Evolutionary conservation across 2,329 filamentous ascomycete species (phyloP).

Genomic region (Rhexocercosporidium sp.): DNA sequence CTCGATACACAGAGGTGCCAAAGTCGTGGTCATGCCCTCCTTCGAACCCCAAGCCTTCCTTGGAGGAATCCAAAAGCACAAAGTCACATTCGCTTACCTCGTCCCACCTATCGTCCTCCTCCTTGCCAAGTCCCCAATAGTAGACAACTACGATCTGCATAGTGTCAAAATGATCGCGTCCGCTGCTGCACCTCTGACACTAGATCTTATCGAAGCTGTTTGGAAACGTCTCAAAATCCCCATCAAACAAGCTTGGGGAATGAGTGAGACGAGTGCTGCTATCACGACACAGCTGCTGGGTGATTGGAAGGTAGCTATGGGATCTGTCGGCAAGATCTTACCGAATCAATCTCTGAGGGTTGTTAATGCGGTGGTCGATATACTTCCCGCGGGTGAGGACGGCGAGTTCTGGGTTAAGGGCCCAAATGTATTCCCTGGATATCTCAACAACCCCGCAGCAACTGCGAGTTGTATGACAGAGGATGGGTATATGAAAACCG

Average conservation of each 20-base stretch:
- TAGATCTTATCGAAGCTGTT: conserved; percentile 76
- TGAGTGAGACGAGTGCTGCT: conserved; percentile 84
- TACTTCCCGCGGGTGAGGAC: conserved; percentile 54
- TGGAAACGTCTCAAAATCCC: conserved; percentile 74
- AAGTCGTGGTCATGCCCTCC: conserved; percentile 71
- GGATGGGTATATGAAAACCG: conserved; percentile 81
- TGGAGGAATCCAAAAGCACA: conserved; percentile 72
- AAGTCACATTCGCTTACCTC: conserved; percentile 76
- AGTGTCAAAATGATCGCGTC: conserved; percentile 80
- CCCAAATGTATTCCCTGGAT: conserved; percentile 64
- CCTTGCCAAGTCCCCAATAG: conserved; percentile 76
- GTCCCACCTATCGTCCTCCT: conserved; percentile 82
- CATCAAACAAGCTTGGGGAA: conserved; percentile 88
- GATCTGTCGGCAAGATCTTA: conserved; percentile 76
- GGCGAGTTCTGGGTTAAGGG: conserved; percentile 75
- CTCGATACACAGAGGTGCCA: conserved; percentile 65
- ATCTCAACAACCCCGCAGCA: conserved; percentile 65
- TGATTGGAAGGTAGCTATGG: conserved; percentile 64
- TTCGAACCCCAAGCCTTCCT: conserved; percentile 84
- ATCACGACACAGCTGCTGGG: conserved; percentile 56
- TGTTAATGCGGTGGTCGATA: conserved; percentile 58
- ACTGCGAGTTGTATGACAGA: conserved; percentile 71
- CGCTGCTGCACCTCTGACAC: conserved; percentile 81
- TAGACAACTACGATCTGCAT: conserved; percentile 81
- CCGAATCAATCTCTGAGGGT: conserved; percentile 82